A percentile compares a stretch with the other conserved stretches of the same genome.
Evolutionary conservation across 345 rosid genomes (phyloP).

Genomic region (Physaria fendleri): DNA sequence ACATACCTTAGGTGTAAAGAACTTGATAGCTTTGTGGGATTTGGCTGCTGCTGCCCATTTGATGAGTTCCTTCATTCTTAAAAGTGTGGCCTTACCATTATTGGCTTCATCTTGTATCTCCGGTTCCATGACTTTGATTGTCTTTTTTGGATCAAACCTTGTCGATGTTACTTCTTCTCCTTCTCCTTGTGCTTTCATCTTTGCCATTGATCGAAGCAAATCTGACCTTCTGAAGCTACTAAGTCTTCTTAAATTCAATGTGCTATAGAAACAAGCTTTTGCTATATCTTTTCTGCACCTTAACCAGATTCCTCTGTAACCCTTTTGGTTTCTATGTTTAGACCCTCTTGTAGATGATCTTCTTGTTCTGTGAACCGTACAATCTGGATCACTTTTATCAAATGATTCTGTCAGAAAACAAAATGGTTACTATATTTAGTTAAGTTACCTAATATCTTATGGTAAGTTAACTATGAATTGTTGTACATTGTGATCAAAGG

Average conservation of each 20-base stretch:
- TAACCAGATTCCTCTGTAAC: constrained; percentile 15
- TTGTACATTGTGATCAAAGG: background rate
- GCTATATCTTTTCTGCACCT: constrained; percentile 55
- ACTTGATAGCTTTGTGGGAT: constrained; percentile 58
- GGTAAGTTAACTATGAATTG: background rate
- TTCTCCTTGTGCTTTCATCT: constrained; percentile 46
- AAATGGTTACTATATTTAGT: background rate
- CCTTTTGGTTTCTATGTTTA: constrained; percentile 3
- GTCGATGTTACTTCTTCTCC: constrained; percentile 27
- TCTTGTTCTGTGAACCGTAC: constrained; percentile 28
- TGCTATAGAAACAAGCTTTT: constrained; percentile 53
- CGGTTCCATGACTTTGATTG: constrained; percentile 43
- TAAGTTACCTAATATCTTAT: background rate
- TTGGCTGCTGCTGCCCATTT: constrained; percentile 77
- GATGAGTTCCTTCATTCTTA: constrained; percentile 70
- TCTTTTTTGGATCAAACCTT: constrained; percentile 30
- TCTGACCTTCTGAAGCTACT: constrained; percentile 16
- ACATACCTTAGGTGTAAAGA: constrained; percentile 50
- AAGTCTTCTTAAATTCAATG: constrained; percentile 37
- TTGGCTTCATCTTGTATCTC: constrained; percentile 18
- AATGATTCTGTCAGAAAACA: background rate
- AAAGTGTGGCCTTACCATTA: constrained; percentile 37
- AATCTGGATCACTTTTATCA: background rate
- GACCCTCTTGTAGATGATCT: constrained; percentile 21
- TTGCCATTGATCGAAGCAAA: constrained; percentile 26